Evolutionary conservation across 129 eudicot genomes (phyloP), one percentile per base, ranked within the genome.

Genomic region (Silybum marianum): DNA sequence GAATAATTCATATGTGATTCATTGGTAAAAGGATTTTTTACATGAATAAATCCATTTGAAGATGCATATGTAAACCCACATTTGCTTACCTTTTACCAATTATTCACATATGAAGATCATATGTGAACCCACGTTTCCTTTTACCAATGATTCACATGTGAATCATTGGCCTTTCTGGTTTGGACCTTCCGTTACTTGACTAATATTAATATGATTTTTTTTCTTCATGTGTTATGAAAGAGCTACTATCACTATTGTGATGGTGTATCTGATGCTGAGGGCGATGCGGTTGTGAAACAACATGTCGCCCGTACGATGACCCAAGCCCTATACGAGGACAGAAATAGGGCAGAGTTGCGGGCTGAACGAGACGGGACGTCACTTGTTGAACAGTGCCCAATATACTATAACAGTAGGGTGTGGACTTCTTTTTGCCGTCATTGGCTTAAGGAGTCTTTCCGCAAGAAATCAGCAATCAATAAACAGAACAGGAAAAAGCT

Each of bases 281-380:
- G 81, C 38, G 81, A 77, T 66, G 40, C 63, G 30, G 81, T 65
- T 65, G 73, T 77, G 34, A 77, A 25, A 77, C 63, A 21, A 18
- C 81, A 77, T 40, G 81, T 77, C 24, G 62, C 40, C 38, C 81
- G 81, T 66, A 77, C 81, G 18, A 77, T 77, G 81, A 77, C 81
- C 9, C 81, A 77, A 42, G 28, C 39, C 13, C 39, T 65, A 24
- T 77, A 77, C 18, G 81, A 77, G 73, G 81, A 77, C 7, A 77
- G 10, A 36, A 66, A 7, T 7, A 42, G 81, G 40, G 73, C 81
- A 11, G 44, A 23, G 36, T 21, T 22, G 18, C 73, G 81, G 39
- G 81, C 73, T 0, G 24, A 36, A 65, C 32, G 34, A 77, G 42
- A 77, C 2, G 44, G 68, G 11, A 65, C 72, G 40, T 7, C 81